Conservation (phyloP, 371 early-diverging fungal species). For the Mucor indicus region DNA sequence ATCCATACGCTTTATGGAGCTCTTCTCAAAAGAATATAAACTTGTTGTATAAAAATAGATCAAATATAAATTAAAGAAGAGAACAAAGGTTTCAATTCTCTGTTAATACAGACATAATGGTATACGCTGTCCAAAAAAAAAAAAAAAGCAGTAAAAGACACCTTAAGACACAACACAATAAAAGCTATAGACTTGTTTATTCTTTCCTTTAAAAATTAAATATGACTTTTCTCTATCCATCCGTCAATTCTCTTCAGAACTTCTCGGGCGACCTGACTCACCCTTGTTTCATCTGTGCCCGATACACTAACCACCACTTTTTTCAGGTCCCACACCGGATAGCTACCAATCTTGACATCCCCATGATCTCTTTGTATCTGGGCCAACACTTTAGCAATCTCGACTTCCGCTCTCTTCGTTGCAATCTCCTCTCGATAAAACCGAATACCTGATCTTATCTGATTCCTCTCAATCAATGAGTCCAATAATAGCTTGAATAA, state of each 20-base stretch:
- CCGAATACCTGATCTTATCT: conserved; percentile 6
- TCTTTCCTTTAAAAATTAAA: too few species aligned
- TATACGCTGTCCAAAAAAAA: too few species aligned
- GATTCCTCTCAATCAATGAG: conserved; percentile 14
- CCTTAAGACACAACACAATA: too few species aligned
- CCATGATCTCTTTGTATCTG: conserved; percentile 29
- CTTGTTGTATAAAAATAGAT: too few species aligned
- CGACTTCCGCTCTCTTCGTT: conserved; percentile 44
- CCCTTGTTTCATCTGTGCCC: conserved; percentile 25
- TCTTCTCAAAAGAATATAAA: too few species aligned
- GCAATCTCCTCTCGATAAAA: conserved; percentile 49
- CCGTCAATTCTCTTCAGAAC: conserved; percentile 24
- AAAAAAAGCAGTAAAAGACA: too few species aligned
- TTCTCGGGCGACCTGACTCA: conserved; percentile 17
- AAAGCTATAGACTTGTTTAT: too few species aligned
- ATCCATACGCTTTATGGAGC: too few species aligned
- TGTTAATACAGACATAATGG: too few species aligned
- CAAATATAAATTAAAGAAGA: too few species aligned
- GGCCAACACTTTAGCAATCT: conserved; percentile 48
- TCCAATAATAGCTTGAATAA: conserved; percentile 50
- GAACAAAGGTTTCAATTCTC: too few species aligned
- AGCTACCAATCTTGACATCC: conserved; percentile 59
- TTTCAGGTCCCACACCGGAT: conserved; percentile 48
- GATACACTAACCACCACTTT: conserved; percentile 40
- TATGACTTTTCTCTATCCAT: conserved; percentile 14